These are phyloP conservation scores for Coemansia linderi DNA, from an alignment of 371 early-diverging fungal species.

Conservation along the genomic window DNA sequence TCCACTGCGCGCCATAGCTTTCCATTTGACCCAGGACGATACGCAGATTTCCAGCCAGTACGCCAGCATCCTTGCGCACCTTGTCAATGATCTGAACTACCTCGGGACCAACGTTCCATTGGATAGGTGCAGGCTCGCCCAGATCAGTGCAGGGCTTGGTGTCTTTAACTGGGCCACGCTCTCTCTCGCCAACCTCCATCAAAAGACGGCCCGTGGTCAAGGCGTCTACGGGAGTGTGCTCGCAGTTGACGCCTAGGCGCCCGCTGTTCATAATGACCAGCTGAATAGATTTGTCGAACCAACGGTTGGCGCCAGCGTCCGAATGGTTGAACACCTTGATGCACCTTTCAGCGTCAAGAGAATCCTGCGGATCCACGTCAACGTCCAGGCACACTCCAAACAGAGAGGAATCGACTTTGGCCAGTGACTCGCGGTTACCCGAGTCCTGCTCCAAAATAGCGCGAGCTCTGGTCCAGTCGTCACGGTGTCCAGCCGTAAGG, in stretches of 20 bases:
- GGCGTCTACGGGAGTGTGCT: slow-evolving; percentile 93
- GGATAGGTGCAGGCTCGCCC: slow-evolving; percentile 60
- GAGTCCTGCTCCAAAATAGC: slow-evolving; percentile 50
- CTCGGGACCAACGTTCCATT: slow-evolving; percentile 63
- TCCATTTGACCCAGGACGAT: slow-evolving; percentile 70
- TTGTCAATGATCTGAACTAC: slow-evolving; percentile 59
- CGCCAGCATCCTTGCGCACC: slow-evolving; percentile 65
- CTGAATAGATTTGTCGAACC: slow-evolving; percentile 94
- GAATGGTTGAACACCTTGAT: slow-evolving; percentile 47
- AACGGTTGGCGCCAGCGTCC: slow-evolving; percentile 78
- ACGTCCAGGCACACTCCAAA: slow-evolving; percentile 88
- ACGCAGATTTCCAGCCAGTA: slow-evolving; percentile 69
- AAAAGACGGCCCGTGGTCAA: slow-evolving; percentile 81
- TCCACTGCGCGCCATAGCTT: slow-evolving; percentile 77
- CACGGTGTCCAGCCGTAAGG: slow-evolving; percentile 83
- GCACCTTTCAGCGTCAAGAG: slow-evolving; percentile 60
- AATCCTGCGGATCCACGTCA: slow-evolving; percentile 56
- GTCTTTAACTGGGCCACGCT: slow-evolving; percentile 22
- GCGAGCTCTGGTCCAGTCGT: slow-evolving; percentile 76
- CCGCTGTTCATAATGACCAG: slow-evolving; percentile 84
- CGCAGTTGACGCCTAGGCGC: slow-evolving; percentile 91
- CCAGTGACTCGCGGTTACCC: slow-evolving; percentile 65
- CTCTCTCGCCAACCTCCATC: slow-evolving; percentile 56
- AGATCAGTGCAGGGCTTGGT: slow-evolving; percentile 43
- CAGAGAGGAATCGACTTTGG: slow-evolving; percentile 76